Conservation (phyloP, 2,329 filamentous ascomycete genomes). For the Xylariales sp. region DNA sequence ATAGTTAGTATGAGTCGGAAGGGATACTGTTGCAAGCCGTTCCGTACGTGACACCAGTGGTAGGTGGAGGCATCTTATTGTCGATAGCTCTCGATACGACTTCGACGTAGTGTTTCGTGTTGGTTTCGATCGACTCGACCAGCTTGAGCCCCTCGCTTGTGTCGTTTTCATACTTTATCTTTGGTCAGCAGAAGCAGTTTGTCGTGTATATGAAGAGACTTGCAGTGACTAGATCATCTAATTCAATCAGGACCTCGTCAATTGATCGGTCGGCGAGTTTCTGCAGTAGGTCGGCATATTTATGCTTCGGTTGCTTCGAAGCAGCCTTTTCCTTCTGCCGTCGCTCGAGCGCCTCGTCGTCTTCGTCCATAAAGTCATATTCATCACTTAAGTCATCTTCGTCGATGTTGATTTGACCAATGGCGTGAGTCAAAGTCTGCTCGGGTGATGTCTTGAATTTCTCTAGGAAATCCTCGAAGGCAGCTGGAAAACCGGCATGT, state of each 20-base stretch:
- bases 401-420: slow-evolving; percentile 86
- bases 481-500: slow-evolving; percentile 61
- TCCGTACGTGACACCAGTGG: slow-evolving; percentile 77
- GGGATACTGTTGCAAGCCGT: neutral
- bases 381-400: slow-evolving; percentile 89
- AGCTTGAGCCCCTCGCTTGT: slow-evolving; percentile 76
- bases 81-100: slow-evolving; percentile 90
- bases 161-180: slow-evolving; percentile 76
- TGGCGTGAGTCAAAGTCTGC: slow-evolving; percentile 79
- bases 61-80: slow-evolving; percentile 82
- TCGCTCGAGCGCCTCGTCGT: slow-evolving; percentile 68
- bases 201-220: slow-evolving; percentile 45
- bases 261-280: slow-evolving; percentile 83
- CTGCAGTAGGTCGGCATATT: slow-evolving; percentile 90
- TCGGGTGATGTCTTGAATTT: slow-evolving; percentile 85
- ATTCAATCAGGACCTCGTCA: slow-evolving; percentile 83
- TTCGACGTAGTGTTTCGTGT: slow-evolving; percentile 96
- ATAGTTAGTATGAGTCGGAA: slow-evolving; percentile 45
- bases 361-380: slow-evolving; percentile 91
- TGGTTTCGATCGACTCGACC: slow-evolving; percentile 86
- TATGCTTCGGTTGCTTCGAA: slow-evolving; percentile 73
- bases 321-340: slow-evolving; percentile 62
- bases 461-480: slow-evolving; percentile 88
- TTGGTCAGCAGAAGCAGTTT: slow-evolving; percentile 32
- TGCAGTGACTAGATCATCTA: slow-evolving; percentile 86